Evolutionary conservation across 306 rosid genomes (phyloP).

Genomic region (Malus sylvestris): DNA sequence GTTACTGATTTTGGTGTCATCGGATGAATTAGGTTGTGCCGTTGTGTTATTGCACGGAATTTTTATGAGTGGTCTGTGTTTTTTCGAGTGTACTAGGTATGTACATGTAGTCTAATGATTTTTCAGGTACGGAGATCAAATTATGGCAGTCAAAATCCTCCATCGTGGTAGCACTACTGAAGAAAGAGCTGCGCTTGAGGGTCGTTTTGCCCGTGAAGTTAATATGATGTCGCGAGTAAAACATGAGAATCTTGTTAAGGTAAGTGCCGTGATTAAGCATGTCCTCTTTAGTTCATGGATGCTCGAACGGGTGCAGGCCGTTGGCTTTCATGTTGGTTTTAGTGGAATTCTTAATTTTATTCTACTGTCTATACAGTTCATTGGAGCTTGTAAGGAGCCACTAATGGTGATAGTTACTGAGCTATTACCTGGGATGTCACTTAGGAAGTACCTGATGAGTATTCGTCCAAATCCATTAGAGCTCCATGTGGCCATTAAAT

Average conservation of each 20-base stretch:
- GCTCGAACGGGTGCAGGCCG: not conserved
- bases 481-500: constrained; percentile 59
- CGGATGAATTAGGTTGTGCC: not conserved
- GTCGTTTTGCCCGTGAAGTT: constrained; percentile 91
- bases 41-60: not conserved
- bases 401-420: constrained; percentile 97
- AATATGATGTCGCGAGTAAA: constrained; percentile 94
- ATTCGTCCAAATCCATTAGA: constrained; percentile 68
- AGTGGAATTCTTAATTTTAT: constrained; percentile 14
- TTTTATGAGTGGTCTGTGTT: constrained; percentile 11
- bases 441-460: constrained; percentile 60
- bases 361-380: constrained; percentile 53
- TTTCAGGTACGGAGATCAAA: constrained; percentile 69
- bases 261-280: constrained; percentile 19
- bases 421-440: constrained; percentile 93
- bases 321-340: constrained; percentile 10
- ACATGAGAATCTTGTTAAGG: constrained; percentile 92
- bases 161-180: constrained; percentile 76
- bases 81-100: constrained; percentile 24
- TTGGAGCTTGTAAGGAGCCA: constrained; percentile 98
- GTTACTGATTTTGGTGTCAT: constrained; percentile 3
- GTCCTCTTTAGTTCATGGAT: not conserved
- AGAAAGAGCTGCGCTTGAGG: constrained; percentile 72
- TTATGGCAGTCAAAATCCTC: constrained; percentile 88
- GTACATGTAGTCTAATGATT: constrained; percentile 24